Base-by-base conservation (phyloP, 2,329 filamentous ascomycete genomes). In the Aspergillus pseudonomiae region DNA sequence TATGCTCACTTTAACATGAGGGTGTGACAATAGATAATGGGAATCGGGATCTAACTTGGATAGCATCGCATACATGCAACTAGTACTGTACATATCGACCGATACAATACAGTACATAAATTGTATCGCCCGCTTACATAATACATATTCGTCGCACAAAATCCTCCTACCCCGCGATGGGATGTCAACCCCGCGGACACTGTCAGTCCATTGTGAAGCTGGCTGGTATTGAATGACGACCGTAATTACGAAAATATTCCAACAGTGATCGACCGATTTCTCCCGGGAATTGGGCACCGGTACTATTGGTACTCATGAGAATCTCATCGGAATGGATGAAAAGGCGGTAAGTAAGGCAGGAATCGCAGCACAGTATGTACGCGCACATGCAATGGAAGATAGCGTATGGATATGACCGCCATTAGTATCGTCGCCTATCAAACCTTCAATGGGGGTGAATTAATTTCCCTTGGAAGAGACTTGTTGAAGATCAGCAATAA, bases 181-280 rank as follows among this genome's bases (percentile, higher is more conserved):
- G 9, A 36, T 54, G 34, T 32, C 30, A 54, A 54, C 52, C 52
- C 52, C 52, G 32, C 52, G 52, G 45, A 55, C 52, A 7, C n/a
- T 55, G 32, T 30, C 34, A 55, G 32, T 39, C 34, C 32, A 45
- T 45, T 11, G 4, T 28, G 26, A 36, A 57, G 24, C 24, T 41
- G 43, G 43, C 4, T 19, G 14, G 19, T 12, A 30, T 54, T 54
- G 34, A 21, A 39, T 55, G 21, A 24, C 21, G n/a, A 39, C 32
- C 16, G 34, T 26, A 55, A 53, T 39, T 39, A 36, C 46, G 24
- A 14, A n/a, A n/a, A 50, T 10, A 50, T 34, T 4, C 16, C 16
- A 52, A 32, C 16, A n/a, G 21, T 16, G 14, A 48, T 48, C 24
- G 12, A 48, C 45, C 24, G 16, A 26, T 26, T 50, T 7, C 21